phyloP scores from a whole-genome alignment of 306 rosid species.

The Corylus americana region DNA sequence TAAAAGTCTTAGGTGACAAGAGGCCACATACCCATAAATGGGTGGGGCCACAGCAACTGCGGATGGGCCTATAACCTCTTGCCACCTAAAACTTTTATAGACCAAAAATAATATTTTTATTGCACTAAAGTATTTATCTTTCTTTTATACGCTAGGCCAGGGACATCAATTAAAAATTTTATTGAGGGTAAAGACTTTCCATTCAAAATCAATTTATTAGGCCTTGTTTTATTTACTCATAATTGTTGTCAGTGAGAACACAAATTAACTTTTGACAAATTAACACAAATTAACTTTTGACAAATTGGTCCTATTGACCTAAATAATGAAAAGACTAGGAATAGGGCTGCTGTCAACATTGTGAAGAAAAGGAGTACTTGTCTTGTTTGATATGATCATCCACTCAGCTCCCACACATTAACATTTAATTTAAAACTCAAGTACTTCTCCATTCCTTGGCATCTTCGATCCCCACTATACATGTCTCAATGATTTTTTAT shows the following conservation, averaged over 20 bases:
- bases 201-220: neutral
- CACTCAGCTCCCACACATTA: neutral
- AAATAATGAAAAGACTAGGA: slow-evolving; percentile 6
- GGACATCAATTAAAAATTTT: no score
- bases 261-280: slow-evolving; percentile 10
- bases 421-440: neutral
- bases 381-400: slow-evolving; percentile 1
- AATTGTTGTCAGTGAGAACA: neutral
- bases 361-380: slow-evolving; percentile 7
- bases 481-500: neutral
- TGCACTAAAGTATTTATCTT: no score
- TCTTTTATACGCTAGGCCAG: no score
- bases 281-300: slow-evolving; percentile 1
- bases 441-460: slow-evolving; percentile 9
- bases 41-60: no score
- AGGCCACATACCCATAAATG: no score
- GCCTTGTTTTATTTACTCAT: slow-evolving; percentile 2
- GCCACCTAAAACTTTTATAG: no score
- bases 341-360: slow-evolving; percentile 3
- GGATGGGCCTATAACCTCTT: no score
- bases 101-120: no score
- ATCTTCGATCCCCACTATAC: slow-evolving; percentile 26
- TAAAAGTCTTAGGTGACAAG: no score
- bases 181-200: no score
- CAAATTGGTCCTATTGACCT: neutral